Percentiles rank a stretch among this genome's conserved stretches.
Evolutionary conservation across 139 green algal species (phyloP).

Genomic region (Mesotaenium endlicherianum): DNA sequence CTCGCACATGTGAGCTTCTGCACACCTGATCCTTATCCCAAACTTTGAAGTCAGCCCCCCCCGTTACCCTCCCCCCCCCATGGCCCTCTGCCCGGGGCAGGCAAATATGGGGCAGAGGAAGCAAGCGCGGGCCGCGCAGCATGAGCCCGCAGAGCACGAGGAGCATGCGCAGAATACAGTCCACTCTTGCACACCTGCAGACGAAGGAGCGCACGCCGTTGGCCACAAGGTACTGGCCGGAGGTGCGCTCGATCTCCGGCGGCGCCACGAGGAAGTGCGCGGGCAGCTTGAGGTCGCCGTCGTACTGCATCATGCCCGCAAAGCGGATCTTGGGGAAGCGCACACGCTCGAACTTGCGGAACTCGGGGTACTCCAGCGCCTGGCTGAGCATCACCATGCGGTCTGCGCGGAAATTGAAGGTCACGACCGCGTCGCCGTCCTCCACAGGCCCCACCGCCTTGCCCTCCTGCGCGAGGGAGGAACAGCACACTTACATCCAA

Average conservation of each 20-base stretch:
- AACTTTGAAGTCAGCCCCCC: too few species aligned
- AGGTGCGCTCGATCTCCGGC: conserved; percentile 70
- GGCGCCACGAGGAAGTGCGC: conserved; percentile 87
- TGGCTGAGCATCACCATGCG: conserved; percentile 88
- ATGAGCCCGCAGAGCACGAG: too few species aligned
- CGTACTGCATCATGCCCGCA: conserved; percentile 96
- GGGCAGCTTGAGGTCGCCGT: conserved; percentile 93
- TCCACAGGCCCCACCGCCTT: conserved; percentile 83
- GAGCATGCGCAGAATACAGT: too few species aligned
- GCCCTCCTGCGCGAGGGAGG: too few species aligned
- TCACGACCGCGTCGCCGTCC: conserved; percentile 86
- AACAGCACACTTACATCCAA: too few species aligned
- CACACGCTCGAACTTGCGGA: conserved; percentile 75
- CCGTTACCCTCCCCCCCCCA: too few species aligned
- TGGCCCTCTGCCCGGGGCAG: too few species aligned
- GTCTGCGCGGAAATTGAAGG: conserved; percentile 96
- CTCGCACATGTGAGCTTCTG: too few species aligned
- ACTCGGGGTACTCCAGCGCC: conserved; percentile 87
- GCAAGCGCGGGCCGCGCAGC: too few species aligned
- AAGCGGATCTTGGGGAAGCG: conserved; percentile 77
- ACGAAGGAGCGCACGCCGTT: conserved; percentile 85
- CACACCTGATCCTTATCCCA: too few species aligned
- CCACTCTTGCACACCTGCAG: conserved; percentile 70
- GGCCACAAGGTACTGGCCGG: conserved; percentile 81
- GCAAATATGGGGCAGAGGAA: too few species aligned